Percentiles rank a stretch among this genome's conserved stretches.
These are phyloP conservation scores for Hysterangium stoloniferum DNA, from an alignment of 768 basidiomycete genomes.

Conservation along the genomic window DNA sequence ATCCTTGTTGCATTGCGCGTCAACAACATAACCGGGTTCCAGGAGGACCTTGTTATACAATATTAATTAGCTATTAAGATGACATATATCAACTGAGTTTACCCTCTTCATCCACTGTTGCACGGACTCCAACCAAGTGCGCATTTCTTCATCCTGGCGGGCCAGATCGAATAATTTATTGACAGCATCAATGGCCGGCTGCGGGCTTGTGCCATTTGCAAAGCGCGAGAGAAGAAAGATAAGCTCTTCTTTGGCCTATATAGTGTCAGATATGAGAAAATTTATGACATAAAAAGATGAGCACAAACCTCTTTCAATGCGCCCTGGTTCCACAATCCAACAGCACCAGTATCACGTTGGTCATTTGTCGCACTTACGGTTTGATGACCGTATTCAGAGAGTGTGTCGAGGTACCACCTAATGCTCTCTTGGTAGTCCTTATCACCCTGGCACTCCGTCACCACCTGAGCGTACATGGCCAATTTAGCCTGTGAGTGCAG, in stretches of 20 bases:
- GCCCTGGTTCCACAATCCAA: conserved; percentile 13
- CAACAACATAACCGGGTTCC: conserved; percentile 81
- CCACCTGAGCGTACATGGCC: conserved; percentile 45
- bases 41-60: conserved; percentile 46
- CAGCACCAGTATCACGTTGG: conserved; percentile 27
- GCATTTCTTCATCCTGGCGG: conserved; percentile 63
- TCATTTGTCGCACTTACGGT: conserved; percentile 34
- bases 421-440: conserved; percentile 80
- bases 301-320: background rate
- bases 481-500: background rate
- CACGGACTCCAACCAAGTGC: conserved; percentile 61
- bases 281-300: conserved; percentile 3
- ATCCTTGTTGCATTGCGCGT: conserved; percentile 61
- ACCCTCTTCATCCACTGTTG: conserved; percentile 62
- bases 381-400: conserved; percentile 56
- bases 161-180: conserved; percentile 69
- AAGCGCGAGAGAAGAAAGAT: conserved; percentile 86
- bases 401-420: conserved; percentile 57
- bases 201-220: conserved; percentile 65
- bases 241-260: conserved; percentile 52
- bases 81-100: no score
- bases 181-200: conserved; percentile 60
- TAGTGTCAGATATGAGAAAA: conserved; percentile 46
- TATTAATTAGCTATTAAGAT: no score
- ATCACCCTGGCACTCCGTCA: conserved; percentile 90